Conservation (phyloP, 2,329 filamentous ascomycete species). For the Colletotrichum viniferum region DNA sequence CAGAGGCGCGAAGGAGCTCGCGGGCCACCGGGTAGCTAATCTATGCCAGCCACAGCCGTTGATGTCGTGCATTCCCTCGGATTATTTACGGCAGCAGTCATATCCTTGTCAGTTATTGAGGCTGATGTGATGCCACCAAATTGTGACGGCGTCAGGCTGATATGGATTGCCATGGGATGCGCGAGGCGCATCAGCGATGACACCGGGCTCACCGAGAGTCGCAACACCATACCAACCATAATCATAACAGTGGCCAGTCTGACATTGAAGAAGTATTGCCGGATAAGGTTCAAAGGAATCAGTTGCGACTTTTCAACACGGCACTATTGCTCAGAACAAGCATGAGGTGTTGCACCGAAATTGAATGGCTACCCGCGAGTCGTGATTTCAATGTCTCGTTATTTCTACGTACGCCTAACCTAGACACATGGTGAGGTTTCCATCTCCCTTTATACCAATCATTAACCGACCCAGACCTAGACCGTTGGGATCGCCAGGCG, state of each 20-base stretch:
- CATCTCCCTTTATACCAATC: neutral
- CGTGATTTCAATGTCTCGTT: neutral
- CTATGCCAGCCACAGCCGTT: neutral
- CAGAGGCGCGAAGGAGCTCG: neutral
- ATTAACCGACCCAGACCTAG: neutral
- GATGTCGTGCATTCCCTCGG: neutral
- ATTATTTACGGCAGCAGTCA: neutral
- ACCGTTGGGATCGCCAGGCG: neutral
- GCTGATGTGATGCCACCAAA: neutral
- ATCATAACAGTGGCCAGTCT: fast-evolving
- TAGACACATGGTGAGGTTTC: neutral
- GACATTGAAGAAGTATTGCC: neutral
- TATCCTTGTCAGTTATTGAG: neutral
- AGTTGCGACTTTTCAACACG: neutral
- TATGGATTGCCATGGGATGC: neutral
- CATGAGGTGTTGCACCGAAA: neutral
- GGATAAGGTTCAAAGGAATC: neutral
- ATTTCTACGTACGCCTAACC: conserved; percentile 7
- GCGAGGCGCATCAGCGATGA: neutral
- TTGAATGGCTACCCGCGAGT: neutral
- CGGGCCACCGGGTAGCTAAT: neutral
- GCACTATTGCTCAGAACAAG: neutral
- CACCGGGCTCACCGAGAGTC: neutral
- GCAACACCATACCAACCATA: neutral
- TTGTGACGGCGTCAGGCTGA: neutral